Evolutionary conservation across 495 filamentous ascomycete species (phyloP).

Genomic region (Lichina pygmaea): DNA sequence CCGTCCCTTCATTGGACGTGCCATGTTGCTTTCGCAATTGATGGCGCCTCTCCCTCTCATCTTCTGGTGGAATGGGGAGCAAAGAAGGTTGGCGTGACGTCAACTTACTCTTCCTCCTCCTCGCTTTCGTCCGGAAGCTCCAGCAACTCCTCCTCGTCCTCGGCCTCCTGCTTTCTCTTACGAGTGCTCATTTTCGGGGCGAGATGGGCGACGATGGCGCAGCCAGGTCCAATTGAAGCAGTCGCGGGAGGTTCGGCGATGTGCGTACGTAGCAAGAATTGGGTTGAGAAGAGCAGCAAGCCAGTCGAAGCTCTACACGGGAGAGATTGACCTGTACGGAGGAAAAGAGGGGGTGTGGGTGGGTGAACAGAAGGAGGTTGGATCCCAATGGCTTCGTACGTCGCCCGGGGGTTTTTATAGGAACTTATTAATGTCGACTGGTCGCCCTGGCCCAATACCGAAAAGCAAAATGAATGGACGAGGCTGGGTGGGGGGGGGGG

Average conservation of each 20-base stretch:
- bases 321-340: too few relatives aligned
- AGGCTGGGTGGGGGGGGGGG: too few relatives aligned
- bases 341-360: too few relatives aligned
- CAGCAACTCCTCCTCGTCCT: slow-evolving; percentile 4
- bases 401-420: too few relatives aligned
- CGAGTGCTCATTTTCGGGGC: slow-evolving; percentile 1
- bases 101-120: slow-evolving; percentile 5
- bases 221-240: slow-evolving; percentile 89
- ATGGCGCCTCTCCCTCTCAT: background rate
- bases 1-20: background rate
- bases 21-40: background rate
- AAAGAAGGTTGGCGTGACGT: background rate
- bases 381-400: too few relatives aligned
- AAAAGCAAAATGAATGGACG: too few relatives aligned
- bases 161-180: slow-evolving; percentile 4
- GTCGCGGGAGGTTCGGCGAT: slow-evolving; percentile 30
- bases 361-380: too few relatives aligned
- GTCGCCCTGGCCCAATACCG: too few relatives aligned
- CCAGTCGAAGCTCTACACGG: too few relatives aligned
- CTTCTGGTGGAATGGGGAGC: background rate
- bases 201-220: slow-evolving; percentile 43
- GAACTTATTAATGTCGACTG: too few relatives aligned
- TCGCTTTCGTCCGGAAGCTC: slow-evolving; percentile 3
- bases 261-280: too few relatives aligned
- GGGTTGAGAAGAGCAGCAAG: too few relatives aligned